Evolutionary conservation across 2,329 filamentous ascomycete genomes (phyloP), one percentile per base, ranked within the genome.

Genomic region (Capronia epimyces): DNA sequence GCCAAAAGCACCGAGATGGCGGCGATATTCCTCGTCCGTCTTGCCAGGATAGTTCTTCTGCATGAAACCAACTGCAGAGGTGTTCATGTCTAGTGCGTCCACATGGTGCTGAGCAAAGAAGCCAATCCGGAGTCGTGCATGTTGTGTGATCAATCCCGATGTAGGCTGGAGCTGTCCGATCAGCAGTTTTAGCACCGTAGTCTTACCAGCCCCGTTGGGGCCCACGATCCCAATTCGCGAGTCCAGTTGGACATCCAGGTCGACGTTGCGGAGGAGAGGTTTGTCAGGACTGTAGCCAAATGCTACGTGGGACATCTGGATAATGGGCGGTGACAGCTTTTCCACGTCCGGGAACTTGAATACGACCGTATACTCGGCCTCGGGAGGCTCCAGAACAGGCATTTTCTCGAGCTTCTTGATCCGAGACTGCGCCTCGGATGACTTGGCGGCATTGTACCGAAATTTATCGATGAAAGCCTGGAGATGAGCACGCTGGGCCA

Each of bases 381-480:
- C 93, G 4, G 93, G 94, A 0, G 90, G 69, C 63, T 95, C 86
- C 46, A 98, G 79, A 1, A 95, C 75, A 1, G 94, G 93, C 88
- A 98, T 96, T 65, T 87, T 89, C 70, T 98, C 94, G 56, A 98
- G 77, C 69, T 98, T 98, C 79, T 98, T 98, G 80, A 98, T 97
- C 65, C 93, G 84, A 1, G 91, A 97, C 67, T 98, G 93, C 1
- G 93, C 93, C 75, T 98, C 93, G 7, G 91, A 95, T 1, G 93
- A 96, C 71, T 98, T 98, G 65, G 91, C 93, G 22, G 93, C 93
- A 67, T 98, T 98, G 79, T 98, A 98, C 46, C 93, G 83, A 79
- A 98, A 98, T 73, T 98, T 98, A 79, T 98, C 93, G 73, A 98
- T 98, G 71, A 98, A 98, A 22, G 88, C 84, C 75, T 98, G 93